Conservation (phyloP, 1,139 yeast species). For the Geotrichum candidum region DNA sequence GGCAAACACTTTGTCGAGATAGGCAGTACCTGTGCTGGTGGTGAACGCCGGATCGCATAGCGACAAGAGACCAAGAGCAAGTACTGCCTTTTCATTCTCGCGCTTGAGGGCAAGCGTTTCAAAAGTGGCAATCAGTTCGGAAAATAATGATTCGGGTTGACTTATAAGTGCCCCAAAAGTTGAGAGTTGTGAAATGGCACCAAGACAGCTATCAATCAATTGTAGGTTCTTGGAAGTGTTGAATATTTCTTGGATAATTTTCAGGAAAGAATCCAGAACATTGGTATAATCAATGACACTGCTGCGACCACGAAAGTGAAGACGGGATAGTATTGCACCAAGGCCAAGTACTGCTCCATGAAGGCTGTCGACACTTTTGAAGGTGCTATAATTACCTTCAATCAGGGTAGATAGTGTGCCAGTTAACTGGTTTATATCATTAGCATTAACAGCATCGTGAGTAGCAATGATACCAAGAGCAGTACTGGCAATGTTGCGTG, state of each 20-base stretch:
- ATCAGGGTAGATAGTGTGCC: constrained; percentile 13
- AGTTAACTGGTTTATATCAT: constrained; percentile 19
- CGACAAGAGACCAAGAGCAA: constrained; percentile 52
- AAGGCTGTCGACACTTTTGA: constrained; percentile 10
- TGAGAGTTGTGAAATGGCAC: constrained; percentile 50
- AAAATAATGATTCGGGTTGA: constrained; percentile 31
- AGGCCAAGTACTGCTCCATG: constrained; percentile 37
- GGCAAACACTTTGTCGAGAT: constrained; percentile 47
- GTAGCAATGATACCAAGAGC: constrained; percentile 52
- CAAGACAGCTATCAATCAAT: constrained; percentile 38
- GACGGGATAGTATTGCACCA: constrained; percentile 50
- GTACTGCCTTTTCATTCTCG: constrained; percentile 55
- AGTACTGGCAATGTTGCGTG: constrained; percentile 39
- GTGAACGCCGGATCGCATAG: constrained; percentile 35
- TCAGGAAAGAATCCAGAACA: not conserved
- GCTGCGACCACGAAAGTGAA: constrained; percentile 40
- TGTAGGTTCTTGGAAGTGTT: constrained; percentile 10
- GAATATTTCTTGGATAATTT: constrained; percentile 1
- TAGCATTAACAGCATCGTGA: constrained; percentile 35
- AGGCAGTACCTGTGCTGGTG: constrained; percentile 25
- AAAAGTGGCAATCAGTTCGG: constrained; percentile 33
- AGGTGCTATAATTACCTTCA: constrained; percentile 10
- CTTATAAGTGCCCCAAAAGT: constrained; percentile 49
- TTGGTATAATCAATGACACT: constrained; percentile 15
- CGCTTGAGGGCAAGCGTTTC: constrained; percentile 42